A percentile compares a stretch with the other conserved stretches of the same genome.
Conservation (phyloP, 2,329 filamentous ascomycete species). For the Purpureocillium takamizusanense region DNA sequence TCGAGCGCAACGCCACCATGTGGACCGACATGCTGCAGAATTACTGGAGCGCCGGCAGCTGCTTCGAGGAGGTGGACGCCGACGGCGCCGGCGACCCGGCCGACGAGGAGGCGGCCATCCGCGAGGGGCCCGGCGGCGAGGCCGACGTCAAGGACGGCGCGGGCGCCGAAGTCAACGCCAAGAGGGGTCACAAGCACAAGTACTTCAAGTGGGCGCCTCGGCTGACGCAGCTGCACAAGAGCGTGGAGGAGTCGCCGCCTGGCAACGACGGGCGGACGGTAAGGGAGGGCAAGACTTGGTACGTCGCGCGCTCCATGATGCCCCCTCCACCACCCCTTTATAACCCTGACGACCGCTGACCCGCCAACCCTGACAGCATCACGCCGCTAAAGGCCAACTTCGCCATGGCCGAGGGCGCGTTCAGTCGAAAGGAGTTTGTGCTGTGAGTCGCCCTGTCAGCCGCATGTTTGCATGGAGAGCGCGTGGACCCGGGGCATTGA, state of each 20-base stretch:
- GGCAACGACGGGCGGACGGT: slow-evolving; percentile 94
- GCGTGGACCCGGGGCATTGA: slow-evolving; percentile 3
- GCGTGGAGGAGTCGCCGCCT: slow-evolving; percentile 68
- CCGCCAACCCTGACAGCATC: slow-evolving; percentile 55
- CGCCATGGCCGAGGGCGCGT: slow-evolving; percentile 59
- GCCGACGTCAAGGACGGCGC: slow-evolving; percentile 24
- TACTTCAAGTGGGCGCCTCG: slow-evolving; percentile 93
- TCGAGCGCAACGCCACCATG: slow-evolving; percentile 63
- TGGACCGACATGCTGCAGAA: slow-evolving; percentile 87
- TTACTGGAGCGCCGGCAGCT: slow-evolving; percentile 75
- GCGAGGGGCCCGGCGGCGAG: slow-evolving; percentile 51
- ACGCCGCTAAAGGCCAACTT: slow-evolving; percentile 91
- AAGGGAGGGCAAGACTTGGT: slow-evolving; percentile 80
- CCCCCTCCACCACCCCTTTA: no score
- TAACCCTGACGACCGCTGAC: slow-evolving; percentile 1
- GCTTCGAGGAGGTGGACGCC: slow-evolving; percentile 73
- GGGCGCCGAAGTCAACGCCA: slow-evolving; percentile 9
- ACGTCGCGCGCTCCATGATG: no score
- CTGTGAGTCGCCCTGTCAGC: slow-evolving; percentile 58
- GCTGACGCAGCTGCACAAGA: slow-evolving; percentile 79
- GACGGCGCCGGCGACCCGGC: slow-evolving; percentile 52
- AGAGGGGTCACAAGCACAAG: slow-evolving; percentile 59
- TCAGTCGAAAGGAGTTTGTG: slow-evolving; percentile 64
- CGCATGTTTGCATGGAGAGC: slow-evolving; percentile 7
- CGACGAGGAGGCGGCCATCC: slow-evolving; percentile 64